Conservation (phyloP, 2,329 filamentous ascomycete species). For the Penicillium hordei region DNA sequence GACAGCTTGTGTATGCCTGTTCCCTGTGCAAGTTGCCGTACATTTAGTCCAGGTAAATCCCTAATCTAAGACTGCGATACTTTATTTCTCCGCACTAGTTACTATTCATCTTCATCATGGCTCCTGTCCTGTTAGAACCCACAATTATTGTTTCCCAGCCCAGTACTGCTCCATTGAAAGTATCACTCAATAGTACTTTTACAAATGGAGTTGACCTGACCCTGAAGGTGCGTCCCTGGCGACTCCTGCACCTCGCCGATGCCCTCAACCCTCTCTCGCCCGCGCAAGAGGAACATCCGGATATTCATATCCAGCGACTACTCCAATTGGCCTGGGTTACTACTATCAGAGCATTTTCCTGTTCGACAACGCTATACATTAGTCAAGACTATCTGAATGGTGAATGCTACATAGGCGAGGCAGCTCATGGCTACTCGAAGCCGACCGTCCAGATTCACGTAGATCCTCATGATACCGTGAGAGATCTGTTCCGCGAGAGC, state of each 20-base stretch:
- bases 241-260: constrained; percentile 11
- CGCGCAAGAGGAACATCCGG: constrained; percentile 1
- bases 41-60: constrained; percentile 3
- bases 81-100: not conserved
- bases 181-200: not conserved
- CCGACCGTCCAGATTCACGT: constrained; percentile 10
- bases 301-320: constrained; percentile 16
- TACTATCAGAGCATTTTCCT: constrained; percentile 6
- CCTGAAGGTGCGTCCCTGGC: not conserved
- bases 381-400: constrained; percentile 11
- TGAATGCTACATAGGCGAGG: constrained; percentile 10
- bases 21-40: not conserved
- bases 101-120: constrained; percentile 5
- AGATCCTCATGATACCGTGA: constrained; percentile 12
- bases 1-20: not conserved
- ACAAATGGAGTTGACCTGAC: not conserved
- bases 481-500: constrained; percentile 6
- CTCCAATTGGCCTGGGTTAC: constrained; percentile 16
- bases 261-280: not conserved
- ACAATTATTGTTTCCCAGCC: not conserved
- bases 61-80: not conserved
- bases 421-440: not conserved
- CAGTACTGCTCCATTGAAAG: not conserved
- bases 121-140: constrained; percentile 10
- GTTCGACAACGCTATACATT: constrained; percentile 13